phyloP scores from a whole-genome alignment of 306 rosid species.

The Aeschynomene evenia region DNA sequence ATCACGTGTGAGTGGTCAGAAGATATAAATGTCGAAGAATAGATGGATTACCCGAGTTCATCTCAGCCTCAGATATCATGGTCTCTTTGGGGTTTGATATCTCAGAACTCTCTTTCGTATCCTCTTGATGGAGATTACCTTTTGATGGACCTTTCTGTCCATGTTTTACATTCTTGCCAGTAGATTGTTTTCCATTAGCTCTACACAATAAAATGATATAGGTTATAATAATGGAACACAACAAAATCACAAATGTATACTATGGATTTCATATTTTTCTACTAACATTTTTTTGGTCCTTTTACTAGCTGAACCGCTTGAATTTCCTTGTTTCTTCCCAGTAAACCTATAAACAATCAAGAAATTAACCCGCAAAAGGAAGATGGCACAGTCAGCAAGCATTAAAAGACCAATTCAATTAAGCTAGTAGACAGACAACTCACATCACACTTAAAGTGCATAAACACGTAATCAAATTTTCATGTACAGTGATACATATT shows the following conservation, averaged over 20 bases:
- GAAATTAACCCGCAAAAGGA: slow-evolving; percentile 33
- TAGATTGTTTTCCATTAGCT: slow-evolving; percentile 62
- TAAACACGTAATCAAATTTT: slow-evolving; percentile 18
- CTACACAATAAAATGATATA: slow-evolving; percentile 41
- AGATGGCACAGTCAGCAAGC: slow-evolving; percentile 16
- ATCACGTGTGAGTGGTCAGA: slow-evolving; percentile 20
- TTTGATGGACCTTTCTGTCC: slow-evolving; percentile 50
- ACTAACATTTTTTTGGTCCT: slow-evolving; percentile 62
- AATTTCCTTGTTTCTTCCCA: slow-evolving; percentile 52
- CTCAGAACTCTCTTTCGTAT: slow-evolving; percentile 62
- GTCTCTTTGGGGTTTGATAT: slow-evolving; percentile 51
- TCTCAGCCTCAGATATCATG: slow-evolving; percentile 46
- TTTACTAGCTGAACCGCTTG: slow-evolving; percentile 46
- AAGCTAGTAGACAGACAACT: slow-evolving; percentile 24
- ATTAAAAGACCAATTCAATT: slow-evolving; percentile 8
- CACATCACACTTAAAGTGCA: background rate
- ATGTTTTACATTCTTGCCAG: slow-evolving; percentile 46
- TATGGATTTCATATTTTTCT: slow-evolving; percentile 26
- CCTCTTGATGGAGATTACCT: slow-evolving; percentile 42
- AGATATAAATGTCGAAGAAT: slow-evolving; percentile 17
- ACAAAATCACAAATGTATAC: slow-evolving; percentile 25
- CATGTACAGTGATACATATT: slow-evolving; percentile 1
- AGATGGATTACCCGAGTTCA: slow-evolving; percentile 54
- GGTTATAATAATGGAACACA: slow-evolving; percentile 22
- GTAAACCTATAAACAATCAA: slow-evolving; percentile 52